Base-by-base conservation (phyloP, 1,284 basidiomycete species). In the Puccinia triticina region DNA sequence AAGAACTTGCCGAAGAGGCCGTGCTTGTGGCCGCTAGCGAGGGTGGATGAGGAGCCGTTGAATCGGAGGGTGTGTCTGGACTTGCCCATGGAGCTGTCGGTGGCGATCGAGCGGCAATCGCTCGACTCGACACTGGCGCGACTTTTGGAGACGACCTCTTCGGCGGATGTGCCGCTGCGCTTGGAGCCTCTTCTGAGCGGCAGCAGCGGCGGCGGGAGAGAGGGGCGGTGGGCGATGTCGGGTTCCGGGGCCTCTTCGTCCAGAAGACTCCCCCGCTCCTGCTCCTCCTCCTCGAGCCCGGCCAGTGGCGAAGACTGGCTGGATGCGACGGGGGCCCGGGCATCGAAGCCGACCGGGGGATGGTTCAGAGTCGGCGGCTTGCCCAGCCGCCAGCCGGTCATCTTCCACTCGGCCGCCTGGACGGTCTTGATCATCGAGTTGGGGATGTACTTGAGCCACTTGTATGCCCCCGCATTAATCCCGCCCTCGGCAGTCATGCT, bases 381-480 rank as follows among this genome's bases (percentile, higher is more conserved):
- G 83, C 95, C 95, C 34, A 98, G 90, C 91, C 94, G 94, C 94
- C 95, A 98, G 0, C 93, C 93, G 86, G 97, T 94, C 75, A 98
- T 89, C 87, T 93, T 94, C 95, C 95, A 98, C 85, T 99, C 96
- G 0, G 96, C 96, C 3, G 94, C 94, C 86, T 97, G 95, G 0
- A 96, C 96, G 0, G 95, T 96, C 88, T 93, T 95, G 85, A 99
- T 90, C 61, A 99, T 91, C 29, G 93, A 92, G 83, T 94, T 95
- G 0, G 96, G 96, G 0, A 99, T 92, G 86, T 96, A 98, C 87
- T 95, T 96, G 83, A 99, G 89, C 95, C 95, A 98, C 86, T 93
- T 95, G 88, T 97, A 98, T 26, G 37, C 32, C 23, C 77, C 77
- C 11, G 77, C 77, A 46, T 79, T 69, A 12, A 79, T 57, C 12